Evolutionary conservation across 2,329 filamentous ascomycete genomes (phyloP).

Genomic region (Sarocladium strictum): DNA sequence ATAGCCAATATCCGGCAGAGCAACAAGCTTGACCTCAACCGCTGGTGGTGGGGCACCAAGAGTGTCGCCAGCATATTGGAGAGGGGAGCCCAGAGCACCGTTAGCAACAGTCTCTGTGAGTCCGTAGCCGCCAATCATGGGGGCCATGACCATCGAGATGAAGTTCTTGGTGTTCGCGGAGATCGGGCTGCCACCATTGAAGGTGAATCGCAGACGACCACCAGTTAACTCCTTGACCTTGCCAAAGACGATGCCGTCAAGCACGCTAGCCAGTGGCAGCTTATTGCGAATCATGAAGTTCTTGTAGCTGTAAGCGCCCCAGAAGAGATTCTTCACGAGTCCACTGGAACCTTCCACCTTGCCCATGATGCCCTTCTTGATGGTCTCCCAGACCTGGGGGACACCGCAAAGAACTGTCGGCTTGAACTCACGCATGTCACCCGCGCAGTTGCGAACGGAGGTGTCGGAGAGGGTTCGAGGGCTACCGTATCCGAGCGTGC

Average conservation of each 20-base stretch:
- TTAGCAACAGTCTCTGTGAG: slow-evolving; percentile 89
- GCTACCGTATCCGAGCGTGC: slow-evolving; percentile 88
- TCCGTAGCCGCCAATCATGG: slow-evolving; percentile 92
- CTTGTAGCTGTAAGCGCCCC: slow-evolving; percentile 56
- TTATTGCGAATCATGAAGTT: slow-evolving; percentile 50
- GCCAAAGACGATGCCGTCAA: slow-evolving; percentile 84
- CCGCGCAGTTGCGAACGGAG: slow-evolving; percentile 82
- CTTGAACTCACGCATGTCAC: slow-evolving; percentile 87
- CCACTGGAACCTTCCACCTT: slow-evolving; percentile 68
- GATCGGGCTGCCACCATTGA: slow-evolving; percentile 92
- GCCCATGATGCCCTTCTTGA: slow-evolving; percentile 85
- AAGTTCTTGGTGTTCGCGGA: slow-evolving; percentile 84
- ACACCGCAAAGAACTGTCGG: slow-evolving; percentile 92
- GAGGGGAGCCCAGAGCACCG: slow-evolving; percentile 74
- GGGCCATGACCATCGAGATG: slow-evolving; percentile 84
- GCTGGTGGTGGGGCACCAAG: slow-evolving; percentile 73
- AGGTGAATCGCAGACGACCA: slow-evolving; percentile 77
- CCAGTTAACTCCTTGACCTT: slow-evolving; percentile 89
- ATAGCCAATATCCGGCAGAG: slow-evolving; percentile 86
- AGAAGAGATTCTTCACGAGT: slow-evolving; percentile 75
- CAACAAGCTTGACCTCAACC: slow-evolving; percentile 86
- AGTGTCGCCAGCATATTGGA: slow-evolving; percentile 72
- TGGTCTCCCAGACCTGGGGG: slow-evolving; percentile 93
- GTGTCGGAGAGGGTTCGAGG: slow-evolving; percentile 81
- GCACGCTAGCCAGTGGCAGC: slow-evolving; percentile 59